A percentile compares a stretch with the other conserved stretches of the same genome.
Conservation (phyloP, 2,329 filamentous ascomycete species). For the Beauveria caledonica region DNA sequence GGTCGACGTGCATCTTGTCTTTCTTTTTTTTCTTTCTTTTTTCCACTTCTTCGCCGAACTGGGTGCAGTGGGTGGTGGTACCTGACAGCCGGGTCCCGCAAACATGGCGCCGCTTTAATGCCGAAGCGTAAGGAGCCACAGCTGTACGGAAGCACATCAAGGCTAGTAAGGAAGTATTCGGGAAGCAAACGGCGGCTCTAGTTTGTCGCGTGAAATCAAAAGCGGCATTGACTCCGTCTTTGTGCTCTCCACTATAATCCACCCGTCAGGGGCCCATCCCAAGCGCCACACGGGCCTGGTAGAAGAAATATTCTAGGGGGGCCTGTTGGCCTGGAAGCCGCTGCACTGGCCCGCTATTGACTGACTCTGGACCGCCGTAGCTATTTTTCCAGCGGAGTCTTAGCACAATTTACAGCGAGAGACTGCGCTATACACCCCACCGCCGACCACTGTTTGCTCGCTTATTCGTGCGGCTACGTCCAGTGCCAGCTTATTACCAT, state of each 20-base stretch:
- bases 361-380: too few species aligned
- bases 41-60: not conserved
- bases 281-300: not conserved
- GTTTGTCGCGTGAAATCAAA: not conserved
- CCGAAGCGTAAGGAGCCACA: too few species aligned
- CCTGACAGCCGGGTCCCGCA: not conserved
- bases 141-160: too few species aligned
- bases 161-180: too few species aligned
- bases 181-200: not conserved
- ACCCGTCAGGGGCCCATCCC: not conserved
- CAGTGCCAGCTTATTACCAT: too few species aligned
- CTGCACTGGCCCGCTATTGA: not conserved
- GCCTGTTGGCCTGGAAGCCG: not conserved
- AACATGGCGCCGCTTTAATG: not conserved
- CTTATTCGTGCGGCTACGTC: too few species aligned
- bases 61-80: not conserved
- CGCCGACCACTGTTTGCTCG: not conserved
- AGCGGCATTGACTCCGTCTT: not conserved
- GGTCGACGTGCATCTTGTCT: not conserved
- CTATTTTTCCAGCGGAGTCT: not conserved
- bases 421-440: not conserved
- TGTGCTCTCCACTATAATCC: not conserved
- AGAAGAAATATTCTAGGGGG: not conserved
- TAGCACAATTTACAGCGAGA: not conserved
- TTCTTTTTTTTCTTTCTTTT: not conserved